These are phyloP conservation scores for Debaryomyces fabryi DNA, from an alignment of 1,139 yeast genomes.

Conservation along the genomic window DNA sequence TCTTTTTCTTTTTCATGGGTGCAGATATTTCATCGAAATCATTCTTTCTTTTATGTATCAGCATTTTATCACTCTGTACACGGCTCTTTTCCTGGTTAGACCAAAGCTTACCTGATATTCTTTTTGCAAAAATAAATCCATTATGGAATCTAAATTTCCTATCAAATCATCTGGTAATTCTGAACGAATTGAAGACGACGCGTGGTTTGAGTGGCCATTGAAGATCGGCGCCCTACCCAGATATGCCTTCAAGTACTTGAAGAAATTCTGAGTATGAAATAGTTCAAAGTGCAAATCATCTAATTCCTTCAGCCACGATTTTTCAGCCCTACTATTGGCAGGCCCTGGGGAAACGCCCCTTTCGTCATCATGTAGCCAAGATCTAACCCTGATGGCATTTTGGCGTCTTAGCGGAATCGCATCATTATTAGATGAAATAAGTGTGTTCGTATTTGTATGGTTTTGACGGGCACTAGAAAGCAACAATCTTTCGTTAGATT, in stretches of 20 bases:
- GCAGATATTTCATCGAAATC: constrained; percentile 1
- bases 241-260: constrained; percentile 6
- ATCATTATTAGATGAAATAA: constrained; percentile 12
- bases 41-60: constrained; percentile 12
- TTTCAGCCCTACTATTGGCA: background rate
- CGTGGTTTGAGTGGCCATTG: constrained; percentile 9
- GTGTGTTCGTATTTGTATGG: constrained; percentile 22
- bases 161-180: constrained; percentile 10
- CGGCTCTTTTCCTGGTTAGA: constrained; percentile 1
- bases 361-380: constrained; percentile 1
- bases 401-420: constrained; percentile 22
- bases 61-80: background rate
- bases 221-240: constrained; percentile 13
- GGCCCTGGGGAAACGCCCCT: background rate
- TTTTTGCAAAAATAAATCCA: constrained; percentile 25
- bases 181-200: constrained; percentile 5
- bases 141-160: constrained; percentile 22
- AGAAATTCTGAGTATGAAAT: constrained; percentile 6
- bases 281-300: constrained; percentile 15
- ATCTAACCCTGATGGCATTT: constrained; percentile 22
- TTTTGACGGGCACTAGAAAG: constrained; percentile 34
- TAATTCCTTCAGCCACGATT: constrained; percentile 13
- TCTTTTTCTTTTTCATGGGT: constrained; percentile 10
- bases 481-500: constrained; percentile 27
- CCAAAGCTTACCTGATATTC: constrained; percentile 22